Evolutionary conservation across 306 rosid species (phyloP).

Genomic region (Cyamopsis tetragonoloba): DNA sequence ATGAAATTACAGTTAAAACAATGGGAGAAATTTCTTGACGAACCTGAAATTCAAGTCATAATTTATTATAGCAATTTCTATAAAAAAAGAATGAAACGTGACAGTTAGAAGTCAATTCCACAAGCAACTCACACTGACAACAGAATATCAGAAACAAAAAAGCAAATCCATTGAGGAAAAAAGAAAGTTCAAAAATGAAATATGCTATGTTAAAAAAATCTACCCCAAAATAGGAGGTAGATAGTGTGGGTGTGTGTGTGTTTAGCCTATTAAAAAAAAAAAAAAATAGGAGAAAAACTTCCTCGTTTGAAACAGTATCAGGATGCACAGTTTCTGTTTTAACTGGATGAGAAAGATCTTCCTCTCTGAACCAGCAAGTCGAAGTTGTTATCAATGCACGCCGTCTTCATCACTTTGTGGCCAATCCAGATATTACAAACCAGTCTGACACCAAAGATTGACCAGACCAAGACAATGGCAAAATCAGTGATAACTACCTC

Average conservation of each 20-base stretch:
- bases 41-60: conserved; percentile 54
- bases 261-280: too few relatives aligned
- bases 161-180: background rate
- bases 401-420: background rate
- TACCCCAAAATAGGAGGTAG: too few relatives aligned
- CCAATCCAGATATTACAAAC: background rate
- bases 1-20: conserved; percentile 70
- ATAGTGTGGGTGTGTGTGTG: too few relatives aligned
- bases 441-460: background rate
- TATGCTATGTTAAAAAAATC: background rate
- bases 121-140: background rate
- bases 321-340: background rate
- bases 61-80: background rate
- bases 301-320: too few relatives aligned
- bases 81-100: background rate
- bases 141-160: conserved; percentile 6
- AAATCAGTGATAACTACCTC: background rate
- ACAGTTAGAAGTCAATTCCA: background rate
- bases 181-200: background rate
- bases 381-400: background rate
- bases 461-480: background rate
- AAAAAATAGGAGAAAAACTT: too few relatives aligned
- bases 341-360: background rate
- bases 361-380: background rate
- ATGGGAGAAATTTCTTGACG: conserved; percentile 89